A percentile compares a stretch with the other conserved stretches of the same genome.
These are phyloP conservation scores for Gastrolobium villosum DNA, from an alignment of 306 rosid species.

Conservation along the genomic window DNA sequence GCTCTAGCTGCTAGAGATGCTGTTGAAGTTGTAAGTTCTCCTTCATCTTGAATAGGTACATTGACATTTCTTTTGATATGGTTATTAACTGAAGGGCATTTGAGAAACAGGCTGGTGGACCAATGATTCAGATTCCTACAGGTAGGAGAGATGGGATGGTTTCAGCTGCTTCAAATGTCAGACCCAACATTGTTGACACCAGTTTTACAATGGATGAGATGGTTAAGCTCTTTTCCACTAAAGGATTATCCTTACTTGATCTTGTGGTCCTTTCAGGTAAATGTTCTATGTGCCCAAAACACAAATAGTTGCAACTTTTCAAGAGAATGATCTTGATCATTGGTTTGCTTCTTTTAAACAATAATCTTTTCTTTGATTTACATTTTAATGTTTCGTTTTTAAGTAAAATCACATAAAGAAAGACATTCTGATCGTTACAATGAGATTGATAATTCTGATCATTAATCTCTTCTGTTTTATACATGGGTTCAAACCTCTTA, in stretches of 20 bases:
- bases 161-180: conserved; percentile 80
- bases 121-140: conserved; percentile 70
- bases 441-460: no score
- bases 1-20: conserved; percentile 96
- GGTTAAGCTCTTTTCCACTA: conserved; percentile 67
- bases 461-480: no score
- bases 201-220: conserved; percentile 84
- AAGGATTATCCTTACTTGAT: conserved; percentile 85
- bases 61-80: conserved; percentile 8
- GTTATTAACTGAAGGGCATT: conserved; percentile 33
- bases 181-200: conserved; percentile 89
- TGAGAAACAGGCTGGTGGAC: conserved; percentile 80
- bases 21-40: conserved; percentile 72
- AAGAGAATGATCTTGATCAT: not conserved
- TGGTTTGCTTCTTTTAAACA: conserved; percentile 22
- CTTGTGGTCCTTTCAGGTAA: conserved; percentile 86
- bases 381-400: not conserved
- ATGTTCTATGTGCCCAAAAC: not conserved
- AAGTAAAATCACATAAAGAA: not conserved
- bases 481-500: no score
- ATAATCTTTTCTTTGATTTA: not conserved
- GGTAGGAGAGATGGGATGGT: conserved; percentile 88
- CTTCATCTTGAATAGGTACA: conserved; percentile 33
- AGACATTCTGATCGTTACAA: no score
- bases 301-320: not conserved